Base-by-base conservation (phyloP, 306 rosid genomes). In the Castanea crenata region DNA sequence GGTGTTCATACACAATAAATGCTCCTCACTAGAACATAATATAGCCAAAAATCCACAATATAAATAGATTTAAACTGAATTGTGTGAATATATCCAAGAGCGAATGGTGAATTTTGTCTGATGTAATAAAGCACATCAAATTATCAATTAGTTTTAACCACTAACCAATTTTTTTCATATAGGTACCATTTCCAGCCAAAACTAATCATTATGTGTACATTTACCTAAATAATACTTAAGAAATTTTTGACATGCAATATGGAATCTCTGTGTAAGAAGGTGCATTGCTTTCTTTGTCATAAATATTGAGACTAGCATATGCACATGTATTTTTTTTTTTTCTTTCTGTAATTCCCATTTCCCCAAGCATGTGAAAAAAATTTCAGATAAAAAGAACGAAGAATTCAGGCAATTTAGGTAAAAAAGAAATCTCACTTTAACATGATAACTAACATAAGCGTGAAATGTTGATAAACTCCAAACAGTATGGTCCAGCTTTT, bases 391-490 rank as follows among this genome's bases (percentile, higher is more conserved):
- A 75, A 64, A 21, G 51, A 49, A 15, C 64, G 23, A 55, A 38
- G 7, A 56, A 80, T 51, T 44, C 67, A 86, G 73, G 65, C 59
- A 78, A 73, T 57, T 38, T 34, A 44, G 77, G 49, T 15, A 9
- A 67, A 74, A 55, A 74, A 55, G 82, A 71, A 77, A 86, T 21
- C 67, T 58, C 61, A 95, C 99, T 97, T 95, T 95, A 80, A 95
- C 99, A 80, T 95, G 99, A 85, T 95, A 95, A 83, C 97, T 91
- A 83, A 95, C 99, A 79, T 95, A 95, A 59, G 98, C 98, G 69
- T 92, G 97, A 78, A 95, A 95, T 29, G 97, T 91, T 44, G 99
- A 92, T 77, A 95, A 84, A 89, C 86, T 95, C 97, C 97, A 92
- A 56, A 91, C 97, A 1, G 94, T 88, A 58, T 96, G 94, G 79